Base-by-base conservation (phyloP, 2,329 filamentous ascomycete genomes). In the Daldinia sp. region DNA sequence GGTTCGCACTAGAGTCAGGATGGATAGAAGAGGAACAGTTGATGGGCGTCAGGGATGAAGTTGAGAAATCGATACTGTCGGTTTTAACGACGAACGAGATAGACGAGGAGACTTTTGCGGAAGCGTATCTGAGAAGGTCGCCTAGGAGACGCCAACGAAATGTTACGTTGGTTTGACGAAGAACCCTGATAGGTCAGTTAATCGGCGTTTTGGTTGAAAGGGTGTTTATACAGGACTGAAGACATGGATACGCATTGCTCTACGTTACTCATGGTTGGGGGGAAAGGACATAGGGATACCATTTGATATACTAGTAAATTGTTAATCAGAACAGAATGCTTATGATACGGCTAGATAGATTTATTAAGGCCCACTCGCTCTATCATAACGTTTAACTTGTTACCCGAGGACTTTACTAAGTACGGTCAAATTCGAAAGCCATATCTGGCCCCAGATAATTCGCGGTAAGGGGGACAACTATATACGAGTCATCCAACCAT, bases 11-110 rank as follows among this genome's bases (percentile, higher is more conserved):
- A 10, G 87, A 89, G 76, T 81, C 85, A 0, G 87, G 86, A 5
- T 89, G 87, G 87, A 78, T 89, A 50, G 81, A 80, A 1, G 82
- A 86, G 72, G 82, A 82, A 18, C 87, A 89, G 76, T 74, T 89
- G 44, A 76, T 81, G 26, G 84, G 81, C 1, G 74, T 73, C 6
- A 67, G 75, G 26, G 74, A 75, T 30, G 77, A 78, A 50, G 64
- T 74, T 1, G 77, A 79, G 63, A 78, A 69, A 59, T 79, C 77
- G 65, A 78, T 78, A 61, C 58, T 79, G 44, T 79, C 77, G 58
- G 73, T 77, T 39, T 41, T 78, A 30, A 48, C 68, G 13, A 53
- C 60, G 18, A 67, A 75, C 13, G 72, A 48, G 15, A 46, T 50
- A 35, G 63, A 57, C 35, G 48, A 63, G 50, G 30, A 56, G 23